phyloP scores from a whole-genome alignment of 768 basidiomycete species.

The Mycena amicta region DNA sequence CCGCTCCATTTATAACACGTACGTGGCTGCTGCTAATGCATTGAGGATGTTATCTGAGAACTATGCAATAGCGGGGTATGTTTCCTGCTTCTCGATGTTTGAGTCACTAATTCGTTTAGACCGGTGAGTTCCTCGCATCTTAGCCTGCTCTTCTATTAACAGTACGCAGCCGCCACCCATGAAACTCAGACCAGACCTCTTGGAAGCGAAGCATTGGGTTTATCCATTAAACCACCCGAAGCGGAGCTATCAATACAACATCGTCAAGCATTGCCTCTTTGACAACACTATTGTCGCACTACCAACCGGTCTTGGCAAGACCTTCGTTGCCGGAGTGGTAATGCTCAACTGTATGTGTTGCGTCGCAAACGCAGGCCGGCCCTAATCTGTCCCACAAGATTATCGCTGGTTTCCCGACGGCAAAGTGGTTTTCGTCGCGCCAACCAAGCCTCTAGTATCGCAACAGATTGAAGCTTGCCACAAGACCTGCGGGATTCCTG shows the following conservation, averaged over 20 bases:
- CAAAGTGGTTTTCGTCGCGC: conserved; percentile 93
- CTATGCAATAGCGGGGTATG: conserved; percentile 69
- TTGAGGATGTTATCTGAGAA: no score
- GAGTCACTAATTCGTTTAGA: conserved; percentile 10
- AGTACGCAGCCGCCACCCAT: conserved; percentile 63
- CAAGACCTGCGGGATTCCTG: conserved; percentile 89
- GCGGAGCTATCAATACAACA: conserved; percentile 94
- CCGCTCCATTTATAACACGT: conserved; percentile 76
- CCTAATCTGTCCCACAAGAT: conserved; percentile 41
- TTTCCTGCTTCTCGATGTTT: conserved; percentile 6
- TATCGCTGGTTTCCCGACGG: conserved; percentile 93
- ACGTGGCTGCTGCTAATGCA: conserved; percentile 41
- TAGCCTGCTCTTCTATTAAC: not conserved
- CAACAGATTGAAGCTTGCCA: conserved; percentile 96
- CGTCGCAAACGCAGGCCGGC: not conserved
- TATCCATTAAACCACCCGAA: conserved; percentile 88
- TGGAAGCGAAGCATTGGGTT: conserved; percentile 84
- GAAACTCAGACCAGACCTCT: conserved; percentile 76
- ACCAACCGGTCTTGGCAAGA: conserved; percentile 96
- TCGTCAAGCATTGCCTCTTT: conserved; percentile 81
- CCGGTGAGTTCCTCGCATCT: conserved; percentile 26
- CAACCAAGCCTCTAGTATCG: conserved; percentile 93
- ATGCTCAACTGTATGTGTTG: conserved; percentile 83
- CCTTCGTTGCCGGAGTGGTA: conserved; percentile 94
- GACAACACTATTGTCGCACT: conserved; percentile 94